Evolutionary conservation across 768 basidiomycete genomes (phyloP).

Genomic region (Kwoniella newhampshirensis): DNA sequence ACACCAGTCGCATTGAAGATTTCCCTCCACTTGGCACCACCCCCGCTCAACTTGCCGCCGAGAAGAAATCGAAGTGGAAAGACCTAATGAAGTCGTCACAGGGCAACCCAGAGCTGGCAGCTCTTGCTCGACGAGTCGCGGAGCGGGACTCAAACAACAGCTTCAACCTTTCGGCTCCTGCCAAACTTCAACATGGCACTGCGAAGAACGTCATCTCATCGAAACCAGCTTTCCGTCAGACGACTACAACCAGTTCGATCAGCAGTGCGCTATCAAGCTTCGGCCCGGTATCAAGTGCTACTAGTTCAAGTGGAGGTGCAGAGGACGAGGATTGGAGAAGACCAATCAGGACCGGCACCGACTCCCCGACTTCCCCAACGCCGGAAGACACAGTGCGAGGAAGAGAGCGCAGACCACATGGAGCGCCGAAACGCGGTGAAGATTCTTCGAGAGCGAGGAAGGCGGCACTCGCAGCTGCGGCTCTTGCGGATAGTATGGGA

Average conservation of each 20-base stretch:
- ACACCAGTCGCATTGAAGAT: constrained; percentile 53
- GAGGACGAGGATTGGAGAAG: constrained; percentile 45
- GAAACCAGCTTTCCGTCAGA: constrained; percentile 21
- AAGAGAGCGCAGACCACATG: constrained; percentile 5
- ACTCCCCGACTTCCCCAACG: not conserved
- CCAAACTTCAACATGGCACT: constrained; percentile 66
- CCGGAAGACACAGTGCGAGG: constrained; percentile 13
- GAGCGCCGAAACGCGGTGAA: constrained; percentile 16
- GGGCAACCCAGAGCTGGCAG: constrained; percentile 48
- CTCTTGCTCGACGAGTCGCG: constrained; percentile 45
- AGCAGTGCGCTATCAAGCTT: constrained; percentile 30
- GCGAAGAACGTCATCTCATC: constrained; percentile 73
- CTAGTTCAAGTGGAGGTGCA: constrained; percentile 22
- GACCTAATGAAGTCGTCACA: constrained; percentile 62
- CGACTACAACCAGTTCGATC: constrained; percentile 18
- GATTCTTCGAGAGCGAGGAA: constrained; percentile 28
- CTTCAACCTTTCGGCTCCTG: constrained; percentile 67
- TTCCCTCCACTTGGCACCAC: constrained; percentile 51
- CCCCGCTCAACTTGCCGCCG: constrained; percentile 54
- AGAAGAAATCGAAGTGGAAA: constrained; percentile 87
- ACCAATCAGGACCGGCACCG: not conserved
- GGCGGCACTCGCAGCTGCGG: constrained; percentile 42
- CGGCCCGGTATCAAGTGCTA: constrained; percentile 33
- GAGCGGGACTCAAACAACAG: constrained; percentile 37
- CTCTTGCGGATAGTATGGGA: constrained; percentile 37